phyloP scores from a whole-genome alignment of 495 filamentous ascomycete genomes.

The Tuber umbilicatum region DNA sequence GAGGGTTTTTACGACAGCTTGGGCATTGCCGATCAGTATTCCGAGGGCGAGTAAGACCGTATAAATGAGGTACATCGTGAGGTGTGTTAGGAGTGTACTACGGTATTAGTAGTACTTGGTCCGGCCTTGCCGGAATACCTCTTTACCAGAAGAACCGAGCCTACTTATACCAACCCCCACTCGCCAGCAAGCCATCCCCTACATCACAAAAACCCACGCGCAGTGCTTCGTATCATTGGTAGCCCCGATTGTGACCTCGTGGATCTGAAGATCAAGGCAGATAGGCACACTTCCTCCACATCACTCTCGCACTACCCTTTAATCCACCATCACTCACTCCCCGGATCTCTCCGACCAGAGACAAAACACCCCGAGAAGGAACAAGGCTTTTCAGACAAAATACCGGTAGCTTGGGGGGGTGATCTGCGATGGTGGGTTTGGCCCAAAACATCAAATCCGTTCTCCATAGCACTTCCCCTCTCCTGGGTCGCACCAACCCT shows the following conservation, averaged over 20 bases:
- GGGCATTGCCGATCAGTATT: not conserved
- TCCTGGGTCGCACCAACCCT: not conserved
- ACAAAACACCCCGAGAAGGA: no score
- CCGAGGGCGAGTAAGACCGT: not conserved
- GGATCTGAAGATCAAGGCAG: not conserved
- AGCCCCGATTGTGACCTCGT: not conserved
- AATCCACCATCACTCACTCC: no score
- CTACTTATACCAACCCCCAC: not conserved
- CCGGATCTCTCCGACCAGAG: no score
- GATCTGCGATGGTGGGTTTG: no score
- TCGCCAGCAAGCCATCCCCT: not conserved
- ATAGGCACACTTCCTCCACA: not conserved
- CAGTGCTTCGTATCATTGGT: not conserved
- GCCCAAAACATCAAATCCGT: not conserved
- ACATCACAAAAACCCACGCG: no score
- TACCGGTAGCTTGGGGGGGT: no score
- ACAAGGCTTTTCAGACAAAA: no score
- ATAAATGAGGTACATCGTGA: not conserved
- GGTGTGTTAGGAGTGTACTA: not conserved
- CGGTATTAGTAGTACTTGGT: not conserved
- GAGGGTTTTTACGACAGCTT: conserved; percentile 10
- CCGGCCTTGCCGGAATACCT: not conserved
- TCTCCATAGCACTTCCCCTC: not conserved
- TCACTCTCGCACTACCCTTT: not conserved
- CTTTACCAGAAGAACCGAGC: not conserved